Percentiles rank a stretch among this genome's conserved stretches.
These are phyloP conservation scores for Cryphonectria nitschkei DNA, from an alignment of 2,329 filamentous ascomycete genomes.

Conservation along the genomic window DNA sequence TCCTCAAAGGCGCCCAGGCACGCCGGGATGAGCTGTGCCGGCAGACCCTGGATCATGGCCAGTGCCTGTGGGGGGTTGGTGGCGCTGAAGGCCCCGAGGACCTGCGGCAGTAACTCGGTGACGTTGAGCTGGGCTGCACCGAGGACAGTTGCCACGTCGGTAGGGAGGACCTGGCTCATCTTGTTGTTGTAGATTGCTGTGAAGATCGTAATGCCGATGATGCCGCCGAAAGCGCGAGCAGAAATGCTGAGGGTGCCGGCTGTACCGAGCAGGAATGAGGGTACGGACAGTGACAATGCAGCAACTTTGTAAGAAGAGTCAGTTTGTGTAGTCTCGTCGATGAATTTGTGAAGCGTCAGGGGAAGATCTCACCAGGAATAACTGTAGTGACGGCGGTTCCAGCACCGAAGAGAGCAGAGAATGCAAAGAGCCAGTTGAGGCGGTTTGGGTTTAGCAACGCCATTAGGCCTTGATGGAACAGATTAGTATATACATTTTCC, in stretches of 20 bases:
- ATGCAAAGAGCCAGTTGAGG: conserved; percentile 14
- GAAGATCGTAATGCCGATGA: conserved; percentile 27
- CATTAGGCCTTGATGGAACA: conserved; percentile 15
- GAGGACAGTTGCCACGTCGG: conserved; percentile 5
- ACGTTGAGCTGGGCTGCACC: not conserved
- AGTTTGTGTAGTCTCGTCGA: not conserved
- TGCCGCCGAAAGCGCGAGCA: conserved; percentile 20
- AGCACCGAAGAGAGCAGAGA: conserved; percentile 22
- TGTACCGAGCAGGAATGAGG: conserved; percentile 24
- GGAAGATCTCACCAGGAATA: conserved; percentile 8
- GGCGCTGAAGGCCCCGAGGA: conserved; percentile 9
- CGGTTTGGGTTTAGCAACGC: conserved; percentile 16
- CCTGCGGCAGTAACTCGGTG: conserved; percentile 9
- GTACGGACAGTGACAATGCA: conserved; percentile 19
- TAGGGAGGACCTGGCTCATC: conserved; percentile 8
- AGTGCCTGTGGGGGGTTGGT: conserved; percentile 12
- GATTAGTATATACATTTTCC: not conserved
- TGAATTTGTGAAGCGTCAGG: not conserved
- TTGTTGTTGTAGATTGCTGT: conserved; percentile 26
- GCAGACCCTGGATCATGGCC: conserved; percentile 9
- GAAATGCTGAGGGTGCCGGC: conserved; percentile 21
- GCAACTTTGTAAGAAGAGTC: conserved; percentile 9
- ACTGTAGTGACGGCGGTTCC: conserved; percentile 24
- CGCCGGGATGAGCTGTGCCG: conserved; percentile 6
- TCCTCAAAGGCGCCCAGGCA: conserved; percentile 11